Evolutionary conservation across 1,139 yeast genomes (phyloP).

Genomic region (Geotrichum klebahnii): DNA sequence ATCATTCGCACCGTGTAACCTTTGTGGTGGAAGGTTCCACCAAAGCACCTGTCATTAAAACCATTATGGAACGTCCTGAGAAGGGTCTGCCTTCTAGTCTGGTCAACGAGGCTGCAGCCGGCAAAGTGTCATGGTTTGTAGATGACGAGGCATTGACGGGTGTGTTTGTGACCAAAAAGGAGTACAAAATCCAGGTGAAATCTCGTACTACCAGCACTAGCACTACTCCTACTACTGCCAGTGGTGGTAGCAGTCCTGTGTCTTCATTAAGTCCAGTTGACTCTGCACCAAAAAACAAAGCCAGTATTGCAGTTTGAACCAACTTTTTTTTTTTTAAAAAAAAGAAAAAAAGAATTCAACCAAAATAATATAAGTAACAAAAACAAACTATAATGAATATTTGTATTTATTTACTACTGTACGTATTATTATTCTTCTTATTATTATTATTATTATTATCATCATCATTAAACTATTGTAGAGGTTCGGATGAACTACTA

Average conservation of each 20-base stretch:
- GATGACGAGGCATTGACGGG: constrained; percentile 92
- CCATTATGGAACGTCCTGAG: constrained; percentile 95
- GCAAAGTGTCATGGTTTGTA: constrained; percentile 95
- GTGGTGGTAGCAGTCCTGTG: neutral
- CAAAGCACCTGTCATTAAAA: constrained; percentile 88
- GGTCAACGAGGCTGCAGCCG: constrained; percentile 94
- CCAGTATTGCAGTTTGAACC: too few species aligned
- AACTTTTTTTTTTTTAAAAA: too few species aligned
- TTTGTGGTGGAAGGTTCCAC: constrained; percentile 95
- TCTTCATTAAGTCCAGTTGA: too few species aligned
- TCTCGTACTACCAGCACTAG: neutral
- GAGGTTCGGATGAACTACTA: constrained; percentile 48
- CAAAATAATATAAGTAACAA: too few species aligned
- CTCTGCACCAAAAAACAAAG: too few species aligned
- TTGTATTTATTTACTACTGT: neutral
- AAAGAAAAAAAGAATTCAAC: too few species aligned
- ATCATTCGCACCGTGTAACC: constrained; percentile 88
- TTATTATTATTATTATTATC: neutral
- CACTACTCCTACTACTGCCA: neutral
- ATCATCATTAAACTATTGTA: constrained; percentile 33
- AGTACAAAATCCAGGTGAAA: constrained; percentile 48
- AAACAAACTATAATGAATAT: too few species aligned
- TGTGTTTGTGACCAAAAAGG: constrained; percentile 69
- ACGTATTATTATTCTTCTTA: neutral
- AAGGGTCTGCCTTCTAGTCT: constrained; percentile 92